A percentile compares a stretch with the other conserved stretches of the same genome.
Conservation (phyloP, 2,329 filamentous ascomycete genomes). For the Gnomoniopsis sp. region DNA sequence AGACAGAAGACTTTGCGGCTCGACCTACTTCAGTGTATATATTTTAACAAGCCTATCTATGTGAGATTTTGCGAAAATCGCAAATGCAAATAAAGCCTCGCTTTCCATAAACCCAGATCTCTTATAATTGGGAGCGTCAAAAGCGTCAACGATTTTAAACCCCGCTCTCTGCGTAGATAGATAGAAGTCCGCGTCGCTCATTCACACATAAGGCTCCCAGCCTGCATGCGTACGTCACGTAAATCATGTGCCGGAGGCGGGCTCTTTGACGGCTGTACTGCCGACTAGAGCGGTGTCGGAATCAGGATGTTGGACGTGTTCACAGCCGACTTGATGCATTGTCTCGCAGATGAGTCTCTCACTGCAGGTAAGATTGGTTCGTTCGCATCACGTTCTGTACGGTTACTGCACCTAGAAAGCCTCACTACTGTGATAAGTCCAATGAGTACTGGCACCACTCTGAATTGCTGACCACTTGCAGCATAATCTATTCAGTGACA, state of each 20-base stretch:
- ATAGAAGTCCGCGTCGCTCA: no score
- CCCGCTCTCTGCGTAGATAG: no score
- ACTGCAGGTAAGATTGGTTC: conserved; percentile 2
- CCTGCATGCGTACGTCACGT: not conserved
- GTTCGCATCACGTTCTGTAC: not conserved
- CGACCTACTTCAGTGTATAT: not conserved
- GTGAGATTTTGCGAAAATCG: not conserved
- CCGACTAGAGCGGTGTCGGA: not conserved
- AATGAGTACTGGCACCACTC: not conserved
- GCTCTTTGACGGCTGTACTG: not conserved
- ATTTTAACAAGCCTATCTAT: not conserved
- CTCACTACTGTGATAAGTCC: not conserved
- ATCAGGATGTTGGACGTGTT: not conserved
- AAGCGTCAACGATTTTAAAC: no score
- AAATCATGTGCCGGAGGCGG: not conserved
- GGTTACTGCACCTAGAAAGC: conserved; percentile 9
- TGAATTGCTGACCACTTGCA: not conserved
- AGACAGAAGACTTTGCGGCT: not conserved
- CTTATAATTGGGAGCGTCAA: not conserved
- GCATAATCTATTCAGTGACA: not conserved
- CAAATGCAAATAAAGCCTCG: not conserved
- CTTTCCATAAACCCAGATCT: not conserved
- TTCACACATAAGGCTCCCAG: not conserved
- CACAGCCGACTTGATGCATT: not conserved
- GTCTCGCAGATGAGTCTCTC: not conserved